These are phyloP conservation scores for Prunus davidiana DNA, from an alignment of 306 rosid genomes.

Conservation along the genomic window DNA sequence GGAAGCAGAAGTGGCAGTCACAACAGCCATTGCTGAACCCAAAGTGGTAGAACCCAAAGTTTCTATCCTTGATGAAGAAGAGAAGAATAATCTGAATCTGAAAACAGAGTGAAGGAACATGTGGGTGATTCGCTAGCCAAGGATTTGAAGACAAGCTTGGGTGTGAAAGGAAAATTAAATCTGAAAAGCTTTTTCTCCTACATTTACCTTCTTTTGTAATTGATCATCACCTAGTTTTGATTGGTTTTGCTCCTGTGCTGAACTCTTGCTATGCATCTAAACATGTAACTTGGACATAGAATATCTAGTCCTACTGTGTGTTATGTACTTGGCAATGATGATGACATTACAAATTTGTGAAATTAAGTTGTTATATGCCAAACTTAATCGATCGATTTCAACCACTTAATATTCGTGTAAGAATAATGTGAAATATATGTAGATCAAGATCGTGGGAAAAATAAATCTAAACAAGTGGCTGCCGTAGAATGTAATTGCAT, in stretches of 20 bases:
- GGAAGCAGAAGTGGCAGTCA: constrained; percentile 8
- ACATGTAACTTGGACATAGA: background rate
- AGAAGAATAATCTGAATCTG: constrained; percentile 10
- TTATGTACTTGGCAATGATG: background rate
- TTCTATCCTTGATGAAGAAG: constrained; percentile 27
- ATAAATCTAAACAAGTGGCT: too few species aligned
- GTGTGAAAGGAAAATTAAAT: background rate
- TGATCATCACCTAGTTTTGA: background rate
- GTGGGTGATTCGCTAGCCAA: constrained; percentile 2
- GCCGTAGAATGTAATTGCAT: too few species aligned
- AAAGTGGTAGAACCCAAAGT: constrained; percentile 8
- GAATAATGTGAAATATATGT: background rate
- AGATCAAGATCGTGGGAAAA: too few species aligned
- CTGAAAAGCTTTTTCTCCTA: background rate
- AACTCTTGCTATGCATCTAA: background rate
- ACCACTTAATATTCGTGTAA: background rate
- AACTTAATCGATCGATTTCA: background rate
- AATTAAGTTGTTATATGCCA: background rate
- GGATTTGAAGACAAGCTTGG: constrained; percentile 8
- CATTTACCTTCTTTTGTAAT: background rate
- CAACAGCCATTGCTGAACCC: constrained; percentile 2
- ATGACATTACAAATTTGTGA: background rate
- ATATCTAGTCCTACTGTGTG: background rate
- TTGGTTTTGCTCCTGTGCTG: background rate
- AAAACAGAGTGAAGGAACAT: constrained; percentile 21